Base-by-base conservation (phyloP, 2,329 filamentous ascomycete species). In the Fusarium sacchari region DNA sequence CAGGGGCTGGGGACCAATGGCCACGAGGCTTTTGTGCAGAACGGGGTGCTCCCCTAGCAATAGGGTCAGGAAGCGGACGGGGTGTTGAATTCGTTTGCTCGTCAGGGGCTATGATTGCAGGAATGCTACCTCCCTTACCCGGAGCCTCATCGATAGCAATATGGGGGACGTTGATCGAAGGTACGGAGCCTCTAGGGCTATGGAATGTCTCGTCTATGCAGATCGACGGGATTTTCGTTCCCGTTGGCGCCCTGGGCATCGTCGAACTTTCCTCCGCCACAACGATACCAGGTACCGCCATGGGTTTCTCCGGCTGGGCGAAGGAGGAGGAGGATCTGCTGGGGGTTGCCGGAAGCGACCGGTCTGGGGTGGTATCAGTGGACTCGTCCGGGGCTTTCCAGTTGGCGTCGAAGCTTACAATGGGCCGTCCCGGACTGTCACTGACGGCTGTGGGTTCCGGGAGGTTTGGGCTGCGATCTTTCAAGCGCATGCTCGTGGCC, bases 401-500 rank as follows among this genome's bases (percentile, higher is more conserved):
- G 81, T 92, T 89, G 79, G 89, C 89, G 84, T 97, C 90, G 88
- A 98, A 98, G 88, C 96, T 98, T 87, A 98, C 96, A 86, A 98
- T 98, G 72, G 96, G 96, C 80, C 96, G 91, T 77, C 94, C 94
- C 77, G 93, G 93, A 80, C 89, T 93, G 84, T 98, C 93, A 85
- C 95, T 98, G 82, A 98, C 95, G 79, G 94, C 92, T 61, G 93
- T 94, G 74, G 96, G 96, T 79, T 93, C 96, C 34, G 95, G 96
- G 71, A 98, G 87, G 80, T 94, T 97, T 64, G 91, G 84, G 83
- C 95, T 98, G 79, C 95, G 92, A 82, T 97, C 94, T 81, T 91
- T 95, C 73, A 96, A 86, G 80, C 87, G 92, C 89, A 97, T 97
- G 83, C 93, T 96, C 13, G 96, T 98, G 61, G 96, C 96, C 75